These are phyloP conservation scores for Quercus ilex DNA, from an alignment of 306 rosid species.

Conservation along the genomic window DNA sequence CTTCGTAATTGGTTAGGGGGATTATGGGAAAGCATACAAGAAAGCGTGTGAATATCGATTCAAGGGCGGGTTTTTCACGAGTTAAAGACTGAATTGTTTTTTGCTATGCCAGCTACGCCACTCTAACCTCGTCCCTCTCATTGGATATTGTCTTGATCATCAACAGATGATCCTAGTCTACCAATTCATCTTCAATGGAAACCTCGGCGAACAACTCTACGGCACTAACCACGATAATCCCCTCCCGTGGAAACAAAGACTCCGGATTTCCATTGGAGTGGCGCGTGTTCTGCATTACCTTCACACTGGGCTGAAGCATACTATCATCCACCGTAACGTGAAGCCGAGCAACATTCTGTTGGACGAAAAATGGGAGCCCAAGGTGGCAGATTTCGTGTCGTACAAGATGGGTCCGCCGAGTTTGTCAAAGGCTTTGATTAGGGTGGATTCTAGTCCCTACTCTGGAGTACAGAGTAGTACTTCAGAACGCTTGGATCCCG, in stretches of 20 bases:
- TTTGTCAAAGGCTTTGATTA: not conserved
- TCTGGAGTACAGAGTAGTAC: not conserved
- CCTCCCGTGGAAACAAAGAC: not conserved
- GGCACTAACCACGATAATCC: not conserved
- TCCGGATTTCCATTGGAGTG: not conserved
- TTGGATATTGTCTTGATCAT: too few relatives aligned
- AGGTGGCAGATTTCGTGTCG: not conserved
- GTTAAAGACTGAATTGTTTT: not conserved
- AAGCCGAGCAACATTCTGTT: not conserved
- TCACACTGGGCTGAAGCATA: slow-evolving; percentile 24
- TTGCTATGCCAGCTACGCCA: slow-evolving; percentile 14
- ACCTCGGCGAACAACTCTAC: fast-evolving
- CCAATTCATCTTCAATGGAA: too few relatives aligned
- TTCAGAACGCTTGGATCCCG: not conserved
- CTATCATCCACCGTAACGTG: slow-evolving; percentile 8
- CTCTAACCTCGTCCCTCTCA: too few relatives aligned
- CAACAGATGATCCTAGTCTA: too few relatives aligned
- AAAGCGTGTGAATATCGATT: not conserved
- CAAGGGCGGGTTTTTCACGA: not conserved
- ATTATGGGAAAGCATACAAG: not conserved
- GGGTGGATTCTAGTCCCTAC: not conserved
- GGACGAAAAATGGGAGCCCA: slow-evolving; percentile 16
- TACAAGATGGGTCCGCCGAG: not conserved
- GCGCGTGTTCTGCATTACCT: slow-evolving; percentile 20
- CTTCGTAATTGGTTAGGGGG: not conserved